Percentiles rank a stretch among this genome's conserved stretches.
These are phyloP conservation scores for Pistacia vera DNA, from an alignment of 345 rosid genomes.

Conservation along the genomic window DNA sequence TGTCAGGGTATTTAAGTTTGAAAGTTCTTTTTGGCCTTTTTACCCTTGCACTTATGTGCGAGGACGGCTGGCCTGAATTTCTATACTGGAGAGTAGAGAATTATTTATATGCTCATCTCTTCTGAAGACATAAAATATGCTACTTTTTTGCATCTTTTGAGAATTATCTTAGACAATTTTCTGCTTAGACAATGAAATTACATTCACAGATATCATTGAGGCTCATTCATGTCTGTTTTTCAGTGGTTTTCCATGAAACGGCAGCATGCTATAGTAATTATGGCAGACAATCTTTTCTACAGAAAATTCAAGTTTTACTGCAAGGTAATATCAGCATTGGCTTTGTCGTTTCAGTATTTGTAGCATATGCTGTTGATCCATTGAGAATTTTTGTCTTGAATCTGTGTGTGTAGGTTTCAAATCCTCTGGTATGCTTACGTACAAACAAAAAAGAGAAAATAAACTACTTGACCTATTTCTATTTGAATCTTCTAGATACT, in stretches of 20 bases:
- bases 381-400: not conserved
- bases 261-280: constrained; percentile 63
- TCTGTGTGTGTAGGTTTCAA: not conserved
- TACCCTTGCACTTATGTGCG: not conserved
- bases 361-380: not conserved
- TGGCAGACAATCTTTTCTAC: constrained; percentile 69
- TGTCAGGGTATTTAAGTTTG: too few relatives aligned
- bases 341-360: not conserved
- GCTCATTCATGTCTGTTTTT: constrained; percentile 13
- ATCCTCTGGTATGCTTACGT: not conserved
- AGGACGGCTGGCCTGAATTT: too few relatives aligned
- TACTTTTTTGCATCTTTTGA: too few relatives aligned
- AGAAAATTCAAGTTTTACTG: constrained; percentile 60
- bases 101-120: too few relatives aligned
- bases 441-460: not conserved
- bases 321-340: constrained; percentile 41
- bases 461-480: not conserved
- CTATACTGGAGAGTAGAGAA: too few relatives aligned
- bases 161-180: too few relatives aligned
- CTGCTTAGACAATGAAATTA: not conserved
- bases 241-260: constrained; percentile 87
- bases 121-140: too few relatives aligned
- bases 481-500: not conserved
- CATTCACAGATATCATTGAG: not conserved
- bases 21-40: too few relatives aligned